These are phyloP conservation scores for Aspergillus sclerotioniger DNA, from an alignment of 495 filamentous ascomycete species.

Conservation along the genomic window DNA sequence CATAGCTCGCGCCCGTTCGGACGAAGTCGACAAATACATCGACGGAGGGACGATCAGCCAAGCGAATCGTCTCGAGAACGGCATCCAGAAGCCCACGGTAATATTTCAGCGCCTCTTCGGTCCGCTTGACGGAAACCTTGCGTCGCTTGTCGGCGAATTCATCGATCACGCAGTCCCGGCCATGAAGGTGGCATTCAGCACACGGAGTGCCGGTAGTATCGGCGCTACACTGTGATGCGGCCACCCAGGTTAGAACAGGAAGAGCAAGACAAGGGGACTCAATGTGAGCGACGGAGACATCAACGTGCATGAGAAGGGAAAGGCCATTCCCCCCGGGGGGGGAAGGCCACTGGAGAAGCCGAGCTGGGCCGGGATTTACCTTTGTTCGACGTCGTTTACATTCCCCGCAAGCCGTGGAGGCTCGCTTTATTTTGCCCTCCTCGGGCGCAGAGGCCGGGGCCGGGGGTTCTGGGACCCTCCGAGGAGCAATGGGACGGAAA, in stretches of 20 bases:
- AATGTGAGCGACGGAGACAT: too few relatives aligned
- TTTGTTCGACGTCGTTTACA: slow-evolving; percentile 44
- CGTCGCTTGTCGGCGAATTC: slow-evolving; percentile 41
- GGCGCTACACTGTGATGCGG: slow-evolving; percentile 23
- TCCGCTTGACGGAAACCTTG: slow-evolving; percentile 33
- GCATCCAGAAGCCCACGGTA: slow-evolving; percentile 31
- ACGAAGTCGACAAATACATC: slow-evolving; percentile 30
- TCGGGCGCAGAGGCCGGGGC: slow-evolving; percentile 23
- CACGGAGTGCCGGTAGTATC: slow-evolving; percentile 30
- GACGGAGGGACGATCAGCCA: slow-evolving; percentile 17
- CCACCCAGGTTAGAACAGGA: not conserved
- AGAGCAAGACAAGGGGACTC: not conserved
- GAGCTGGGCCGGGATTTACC: slow-evolving; percentile 23
- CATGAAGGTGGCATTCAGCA: slow-evolving; percentile 36
- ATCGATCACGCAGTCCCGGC: slow-evolving; percentile 39
- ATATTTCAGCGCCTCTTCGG: slow-evolving; percentile 31
- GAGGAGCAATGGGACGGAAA: slow-evolving; percentile 39
- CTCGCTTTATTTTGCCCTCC: slow-evolving; percentile 38
- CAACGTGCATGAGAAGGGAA: not conserved
- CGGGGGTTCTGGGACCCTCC: slow-evolving; percentile 18
- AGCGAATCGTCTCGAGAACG: slow-evolving; percentile 29
- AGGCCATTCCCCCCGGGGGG: not conserved
- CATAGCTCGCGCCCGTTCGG: slow-evolving; percentile 21
- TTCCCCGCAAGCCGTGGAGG: slow-evolving; percentile 42
- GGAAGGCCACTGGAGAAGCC: not conserved